A percentile compares a stretch with the other conserved stretches of the same genome.
These are phyloP conservation scores for Avena atlantica DNA, from an alignment of 176 grass and related monocot genomes.

Conservation along the genomic window DNA sequence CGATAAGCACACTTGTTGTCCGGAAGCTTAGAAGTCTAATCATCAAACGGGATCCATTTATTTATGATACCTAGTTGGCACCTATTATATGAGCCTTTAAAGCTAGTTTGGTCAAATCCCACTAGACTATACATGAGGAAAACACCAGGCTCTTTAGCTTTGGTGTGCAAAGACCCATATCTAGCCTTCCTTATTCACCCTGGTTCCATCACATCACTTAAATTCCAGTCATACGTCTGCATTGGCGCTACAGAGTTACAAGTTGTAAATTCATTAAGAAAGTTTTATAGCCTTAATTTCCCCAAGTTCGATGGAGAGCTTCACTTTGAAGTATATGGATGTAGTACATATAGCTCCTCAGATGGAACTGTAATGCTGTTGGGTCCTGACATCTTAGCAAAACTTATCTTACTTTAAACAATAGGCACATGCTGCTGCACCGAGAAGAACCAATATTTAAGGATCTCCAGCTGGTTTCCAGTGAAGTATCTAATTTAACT, in stretches of 20 bases:
- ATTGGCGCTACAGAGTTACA: slow-evolving; percentile 10
- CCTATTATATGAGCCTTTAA: slow-evolving; percentile 10
- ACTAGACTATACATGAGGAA: neutral
- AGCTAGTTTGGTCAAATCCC: neutral
- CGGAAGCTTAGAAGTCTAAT: slow-evolving; percentile 14
- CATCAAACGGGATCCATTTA: neutral
- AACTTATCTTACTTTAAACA: slow-evolving; percentile 20
- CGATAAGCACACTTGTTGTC: neutral
- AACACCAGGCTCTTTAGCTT: neutral
- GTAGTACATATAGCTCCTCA: slow-evolving; percentile 16
- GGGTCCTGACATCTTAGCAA: neutral
- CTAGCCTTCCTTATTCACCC: neutral
- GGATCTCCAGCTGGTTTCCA: slow-evolving; percentile 19
- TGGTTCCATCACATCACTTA: neutral
- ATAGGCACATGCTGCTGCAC: neutral
- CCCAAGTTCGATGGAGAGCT: neutral
- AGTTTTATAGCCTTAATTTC: neutral
- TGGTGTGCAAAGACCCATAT: neutral
- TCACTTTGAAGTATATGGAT: neutral
- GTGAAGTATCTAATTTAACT: neutral
- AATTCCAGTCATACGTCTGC: slow-evolving; percentile 18
- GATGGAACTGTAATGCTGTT: neutral
- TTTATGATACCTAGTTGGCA: neutral
- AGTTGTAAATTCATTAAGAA: slow-evolving; percentile 23
- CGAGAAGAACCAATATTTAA: slow-evolving; percentile 16